Base-by-base conservation (phyloP, 306 rosid genomes). In the Lotus japonicus region DNA sequence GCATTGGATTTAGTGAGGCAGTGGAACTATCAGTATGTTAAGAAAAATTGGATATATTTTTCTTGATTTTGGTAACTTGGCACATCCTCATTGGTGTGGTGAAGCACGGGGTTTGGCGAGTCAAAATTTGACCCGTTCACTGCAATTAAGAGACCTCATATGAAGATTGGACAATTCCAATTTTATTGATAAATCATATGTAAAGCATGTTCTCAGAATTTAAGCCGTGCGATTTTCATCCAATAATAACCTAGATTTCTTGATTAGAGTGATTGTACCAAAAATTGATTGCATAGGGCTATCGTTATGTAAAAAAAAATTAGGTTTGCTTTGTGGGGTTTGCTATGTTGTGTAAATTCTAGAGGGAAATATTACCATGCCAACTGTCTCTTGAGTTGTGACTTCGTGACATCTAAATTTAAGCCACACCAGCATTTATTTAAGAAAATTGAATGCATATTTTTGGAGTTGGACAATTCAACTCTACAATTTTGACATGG, bases 1-100 rank as follows among this genome's bases (percentile, higher is more conserved):
- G 79, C 75, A 66, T 86, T 74, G 92, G 92, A 68, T 83, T 75
- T 78, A 74, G 88, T 68, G 86, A 88, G 84, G 85, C 31, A 26
- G 31, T 26, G 31, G 4, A 73, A 60, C 63, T 83, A 15, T 68
- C 85, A 43, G 82, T 69, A 8, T 77, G 66, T 11, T 81, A 65
- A 73, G 11, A 58, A 58, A 67, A 33, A 13, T 31, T 33, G 1
- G 58, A 14, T 3, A 9, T 3, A 4, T 16, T 43, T 65, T 44
- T 26, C 39, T 9, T 63, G 4, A 9, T 8, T 61, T 59, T 58
- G 52, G 31, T 58, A 33, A 58, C 42, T 38, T 6, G 4, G 14
- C 38, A 49, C 36, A 43, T 56, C 9, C 62, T 43, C 21, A 9
- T 17, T 17, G 64, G 51, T 26, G 31, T 26, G 2, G 31, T 26